phyloP scores from a whole-genome alignment of 2,329 filamentous ascomycete genomes.

The Periconia digitata region DNA sequence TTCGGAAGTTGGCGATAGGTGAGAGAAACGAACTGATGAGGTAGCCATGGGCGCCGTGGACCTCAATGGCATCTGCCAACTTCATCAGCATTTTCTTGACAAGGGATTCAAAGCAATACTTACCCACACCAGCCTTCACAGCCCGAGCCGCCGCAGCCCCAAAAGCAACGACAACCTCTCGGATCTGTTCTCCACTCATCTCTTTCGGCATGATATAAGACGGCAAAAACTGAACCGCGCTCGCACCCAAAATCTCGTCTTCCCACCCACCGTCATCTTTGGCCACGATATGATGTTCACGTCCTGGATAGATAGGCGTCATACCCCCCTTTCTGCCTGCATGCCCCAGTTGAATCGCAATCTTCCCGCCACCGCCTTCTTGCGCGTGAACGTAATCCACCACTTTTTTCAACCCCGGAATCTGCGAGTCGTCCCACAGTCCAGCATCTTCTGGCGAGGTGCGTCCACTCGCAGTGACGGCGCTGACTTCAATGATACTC shows the following conservation, averaged over 20 bases:
- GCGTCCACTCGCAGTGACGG: slow-evolving; percentile 17
- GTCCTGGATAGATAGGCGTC: slow-evolving; percentile 12
- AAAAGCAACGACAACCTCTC: slow-evolving; percentile 36
- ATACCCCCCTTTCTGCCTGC: slow-evolving; percentile 21
- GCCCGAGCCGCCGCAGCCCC: slow-evolving; percentile 29
- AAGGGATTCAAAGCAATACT: slow-evolving; percentile 16
- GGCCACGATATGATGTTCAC: slow-evolving; percentile 1
- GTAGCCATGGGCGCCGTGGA: slow-evolving; percentile 36
- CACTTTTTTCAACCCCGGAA: slow-evolving; percentile 13
- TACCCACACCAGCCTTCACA: slow-evolving; percentile 51
- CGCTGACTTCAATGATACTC: slow-evolving; percentile 22
- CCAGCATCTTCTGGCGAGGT: slow-evolving; percentile 18
- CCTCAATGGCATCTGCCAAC: slow-evolving; percentile 34
- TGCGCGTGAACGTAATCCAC: slow-evolving; percentile 17
- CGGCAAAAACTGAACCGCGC: slow-evolving; percentile 2
- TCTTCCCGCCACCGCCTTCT: slow-evolving; percentile 2
- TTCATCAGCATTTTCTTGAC: not conserved
- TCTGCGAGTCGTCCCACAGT: slow-evolving; percentile 19
- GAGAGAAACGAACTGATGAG: slow-evolving; percentile 38
- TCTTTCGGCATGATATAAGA: slow-evolving; percentile 18
- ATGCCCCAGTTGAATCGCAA: slow-evolving; percentile 22
- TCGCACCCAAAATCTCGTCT: slow-evolving; percentile 22
- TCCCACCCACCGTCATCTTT: slow-evolving; percentile 22
- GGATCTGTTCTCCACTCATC: slow-evolving; percentile 38
- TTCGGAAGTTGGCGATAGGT: slow-evolving; percentile 34